Evolutionary conservation across 257 asterid genomes (phyloP), one percentile per base, ranked within the genome.

Genomic region (Penstemon newberryi): DNA sequence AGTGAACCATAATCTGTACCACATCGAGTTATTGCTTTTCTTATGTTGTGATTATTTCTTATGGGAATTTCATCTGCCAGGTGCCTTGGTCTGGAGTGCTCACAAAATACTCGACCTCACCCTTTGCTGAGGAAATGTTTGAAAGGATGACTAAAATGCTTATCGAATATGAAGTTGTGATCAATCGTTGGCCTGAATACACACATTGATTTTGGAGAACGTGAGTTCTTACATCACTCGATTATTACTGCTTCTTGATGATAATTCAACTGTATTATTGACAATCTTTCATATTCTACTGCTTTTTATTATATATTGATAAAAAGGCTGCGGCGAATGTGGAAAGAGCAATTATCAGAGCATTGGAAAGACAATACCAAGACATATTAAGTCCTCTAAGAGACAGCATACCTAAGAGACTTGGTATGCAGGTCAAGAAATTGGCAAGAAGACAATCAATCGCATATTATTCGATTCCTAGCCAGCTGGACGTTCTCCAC

Each of bases 341-440:
- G 57, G 99, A 93, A 86, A 83, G 99, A 80, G 99, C 96, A 5
- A 89, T 90, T 53, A 80, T 93, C 39, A 90, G 87, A 80, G 92
- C 99, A 72, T 72, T 93, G 79, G 97, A 93, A 72, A 85, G 82
- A 80, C 99, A 93, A 72, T 93, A 93, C 77, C 83, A 78, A 8
- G 97, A 93, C 71, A 87, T 90, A 60, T 78, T 93, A 83, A 82
- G 90, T 67, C 99, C 99, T 73, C 81, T 93, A 50, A 87, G 82
- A 73, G 95, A 87, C 72, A 93, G 96, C 85, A 85, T 93, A 65
- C 99, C 87, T 2, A 87, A 90, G 70, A 84, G 79, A 67, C 83
- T 93, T 2, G 97, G 99, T 13, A 88, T 86, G 89, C 97, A 93
- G 81, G 99, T 93, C 45, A 97, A 93, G 81, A 93, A 93, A 78